Evolutionary conservation across 768 basidiomycete genomes (phyloP).

Genomic region (Boletus reticulatus): DNA sequence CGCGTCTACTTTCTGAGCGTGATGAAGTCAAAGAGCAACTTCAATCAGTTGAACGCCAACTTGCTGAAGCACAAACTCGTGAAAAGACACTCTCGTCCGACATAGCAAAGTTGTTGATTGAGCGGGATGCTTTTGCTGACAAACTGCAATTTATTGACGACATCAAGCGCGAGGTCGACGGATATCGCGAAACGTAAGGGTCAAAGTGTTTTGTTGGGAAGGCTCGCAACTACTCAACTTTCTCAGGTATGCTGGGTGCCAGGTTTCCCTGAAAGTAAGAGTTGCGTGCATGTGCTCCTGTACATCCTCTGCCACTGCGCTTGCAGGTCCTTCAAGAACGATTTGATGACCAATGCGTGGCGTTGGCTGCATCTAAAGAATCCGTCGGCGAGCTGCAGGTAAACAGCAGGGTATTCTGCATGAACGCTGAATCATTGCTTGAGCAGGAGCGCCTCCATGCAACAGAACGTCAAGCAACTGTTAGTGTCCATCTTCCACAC

Average conservation of each 20-base stretch:
- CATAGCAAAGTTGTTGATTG: slow-evolving; percentile 12
- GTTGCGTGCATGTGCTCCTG: not conserved
- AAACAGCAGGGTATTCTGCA: not conserved
- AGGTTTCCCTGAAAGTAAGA: slow-evolving; percentile 24
- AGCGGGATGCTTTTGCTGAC: slow-evolving; percentile 19
- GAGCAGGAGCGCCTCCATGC: slow-evolving; percentile 24
- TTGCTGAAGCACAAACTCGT: slow-evolving; percentile 15
- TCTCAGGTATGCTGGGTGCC: slow-evolving; percentile 19
- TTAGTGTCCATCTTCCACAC: slow-evolving; percentile 8
- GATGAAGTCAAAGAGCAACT: slow-evolving; percentile 20
- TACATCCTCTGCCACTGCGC: not conserved
- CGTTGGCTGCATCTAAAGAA: slow-evolving; percentile 54
- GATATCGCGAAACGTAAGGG: slow-evolving; percentile 28
- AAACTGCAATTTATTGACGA: slow-evolving; percentile 20
- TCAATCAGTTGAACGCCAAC: slow-evolving; percentile 11
- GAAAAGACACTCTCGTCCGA: slow-evolving; percentile 20
- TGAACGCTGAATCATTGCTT: not conserved
- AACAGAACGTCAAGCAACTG: slow-evolving; percentile 14
- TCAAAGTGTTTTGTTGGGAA: not conserved
- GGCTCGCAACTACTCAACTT: not conserved
- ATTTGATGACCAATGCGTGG: slow-evolving; percentile 55
- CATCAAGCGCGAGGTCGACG: slow-evolving; percentile 17
- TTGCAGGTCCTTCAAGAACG: slow-evolving; percentile 53
- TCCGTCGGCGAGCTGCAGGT: slow-evolving; percentile 52
- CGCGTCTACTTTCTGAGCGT: slow-evolving; percentile 25